Evolutionary conservation across 768 basidiomycete genomes (phyloP).

Genomic region (Cystobasidium onofrii): DNA sequence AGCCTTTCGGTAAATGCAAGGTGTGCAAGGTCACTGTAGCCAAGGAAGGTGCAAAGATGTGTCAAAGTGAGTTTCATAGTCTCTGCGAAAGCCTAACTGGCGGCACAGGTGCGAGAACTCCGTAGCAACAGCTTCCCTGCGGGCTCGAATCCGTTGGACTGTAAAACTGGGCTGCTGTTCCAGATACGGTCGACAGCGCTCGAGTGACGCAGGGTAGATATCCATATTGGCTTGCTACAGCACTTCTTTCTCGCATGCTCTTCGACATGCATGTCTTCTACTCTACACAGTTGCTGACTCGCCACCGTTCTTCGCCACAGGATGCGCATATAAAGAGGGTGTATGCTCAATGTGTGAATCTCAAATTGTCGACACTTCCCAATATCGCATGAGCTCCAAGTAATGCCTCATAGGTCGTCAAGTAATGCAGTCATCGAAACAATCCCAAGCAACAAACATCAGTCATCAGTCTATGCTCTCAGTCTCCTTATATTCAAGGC

Average conservation of each 20-base stretch:
- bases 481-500: neutral
- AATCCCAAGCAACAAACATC: neutral
- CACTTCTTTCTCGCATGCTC: no score
- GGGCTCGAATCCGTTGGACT: no score
- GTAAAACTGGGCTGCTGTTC: no score
- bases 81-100: neutral
- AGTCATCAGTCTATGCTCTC: neutral
- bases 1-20: slow-evolving; percentile 26
- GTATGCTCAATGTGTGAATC: slow-evolving; percentile 24
- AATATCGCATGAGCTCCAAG: slow-evolving; percentile 28
- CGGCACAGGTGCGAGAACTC: no score
- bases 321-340: slow-evolving; percentile 28
- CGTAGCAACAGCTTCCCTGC: no score
- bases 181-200: no score
- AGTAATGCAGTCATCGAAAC: no score
- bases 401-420: no score
- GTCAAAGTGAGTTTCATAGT: slow-evolving; percentile 20
- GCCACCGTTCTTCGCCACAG: neutral
- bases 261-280: no score
- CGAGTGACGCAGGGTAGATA: no score
- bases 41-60: slow-evolving; percentile 18
- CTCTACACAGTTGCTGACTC: neutral
- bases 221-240: no score
- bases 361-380: slow-evolving; percentile 17
- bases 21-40: slow-evolving; percentile 32